Base-by-base conservation (phyloP, 2,329 filamentous ascomycete species). In the Bipolaris zeicola region DNA sequence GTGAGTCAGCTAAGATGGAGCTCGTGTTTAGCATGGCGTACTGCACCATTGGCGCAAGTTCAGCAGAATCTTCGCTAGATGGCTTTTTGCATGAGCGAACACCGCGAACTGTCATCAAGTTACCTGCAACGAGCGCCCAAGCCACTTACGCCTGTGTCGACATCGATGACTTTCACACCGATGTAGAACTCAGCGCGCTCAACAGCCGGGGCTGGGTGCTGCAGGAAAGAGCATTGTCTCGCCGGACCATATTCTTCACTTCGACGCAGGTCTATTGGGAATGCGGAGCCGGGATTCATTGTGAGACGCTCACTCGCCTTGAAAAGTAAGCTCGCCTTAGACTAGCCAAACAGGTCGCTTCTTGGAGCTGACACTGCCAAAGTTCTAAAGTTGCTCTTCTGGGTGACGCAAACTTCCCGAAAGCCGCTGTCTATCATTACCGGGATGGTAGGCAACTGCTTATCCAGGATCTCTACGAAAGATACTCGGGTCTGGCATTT, bases 171-270 rank as follows among this genome's bases (percentile, higher is more conserved):
- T 64, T 60, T 22, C 28, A 58, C 24, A 45, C 50, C 3, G 47
- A 61, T 46, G 50, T 63, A 10, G 52, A 43, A 14, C 43, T 52
- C 6, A 59, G 53, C 36, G 38, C 14, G 38, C 59, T 68, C n/a
- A 65, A 66, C 52, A 64, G 14, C 13, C 53, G 63, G 50, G 64
- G 57, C 33, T 67, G 61, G 66, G 66, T 66, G 5, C 45, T 68
- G 45, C 60, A 68, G 49, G 65, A 66, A 37, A 37, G 55, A 18
- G 61, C 60, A 8, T 49, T 67, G 20, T 50, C 63, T 14, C 37
- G 45, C 38, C 54, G 63, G n/a, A 66, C 60, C n/a, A 60, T 67
- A 26, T 52, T 63, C 39, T 67, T 68, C 39, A 66, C 44, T 36
- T 52, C 46, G 8, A 66, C 57, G 6, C 60, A 68, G 42, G 48